Percentiles rank a stretch among this genome's conserved stretches.
phyloP scores from a whole-genome alignment of 2,329 filamentous ascomycete genomes.

The Alternaria sp. region DNA sequence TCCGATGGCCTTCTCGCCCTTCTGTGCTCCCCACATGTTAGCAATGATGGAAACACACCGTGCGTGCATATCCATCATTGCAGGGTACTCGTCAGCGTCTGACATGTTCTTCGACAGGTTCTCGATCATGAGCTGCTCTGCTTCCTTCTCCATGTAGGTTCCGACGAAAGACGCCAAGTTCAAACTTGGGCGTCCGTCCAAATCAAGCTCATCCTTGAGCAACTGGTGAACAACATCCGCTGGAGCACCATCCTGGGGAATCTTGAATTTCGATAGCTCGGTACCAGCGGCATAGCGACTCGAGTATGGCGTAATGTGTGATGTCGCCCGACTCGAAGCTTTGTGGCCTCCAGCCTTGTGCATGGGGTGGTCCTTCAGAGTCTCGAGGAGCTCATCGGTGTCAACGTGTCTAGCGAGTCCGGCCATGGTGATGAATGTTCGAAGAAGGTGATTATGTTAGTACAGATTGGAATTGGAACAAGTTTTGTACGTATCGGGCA shows the following conservation, averaged over 20 bases:
- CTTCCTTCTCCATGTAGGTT: constrained; percentile 74
- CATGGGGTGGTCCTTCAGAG: constrained; percentile 56
- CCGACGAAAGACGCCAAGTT: constrained; percentile 73
- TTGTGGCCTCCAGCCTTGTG: constrained; percentile 46
- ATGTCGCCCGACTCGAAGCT: constrained; percentile 48
- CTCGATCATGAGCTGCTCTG: constrained; percentile 68
- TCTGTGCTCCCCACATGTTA: constrained; percentile 68
- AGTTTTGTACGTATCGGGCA: neutral
- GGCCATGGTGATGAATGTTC: constrained; percentile 48
- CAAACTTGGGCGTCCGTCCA: constrained; percentile 63
- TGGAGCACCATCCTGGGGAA: constrained; percentile 64
- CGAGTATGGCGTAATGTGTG: constrained; percentile 63
- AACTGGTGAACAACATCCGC: constrained; percentile 71
- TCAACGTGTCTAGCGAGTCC: constrained; percentile 60
- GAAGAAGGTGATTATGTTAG: neutral
- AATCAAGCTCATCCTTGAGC: constrained; percentile 52
- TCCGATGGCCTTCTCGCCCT: constrained; percentile 69
- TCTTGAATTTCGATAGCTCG: constrained; percentile 66
- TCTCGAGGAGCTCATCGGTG: constrained; percentile 60
- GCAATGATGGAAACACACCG: constrained; percentile 73
- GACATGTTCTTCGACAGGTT: constrained; percentile 74
- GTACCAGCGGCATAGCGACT: constrained; percentile 61
- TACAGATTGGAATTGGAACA: neutral
- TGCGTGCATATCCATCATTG: constrained; percentile 63
- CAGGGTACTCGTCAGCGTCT: constrained; percentile 63